Evolutionary conservation across 768 basidiomycete genomes (phyloP), one percentile per base, ranked within the genome.

Genomic region (Dacryopinax spathularia): DNA sequence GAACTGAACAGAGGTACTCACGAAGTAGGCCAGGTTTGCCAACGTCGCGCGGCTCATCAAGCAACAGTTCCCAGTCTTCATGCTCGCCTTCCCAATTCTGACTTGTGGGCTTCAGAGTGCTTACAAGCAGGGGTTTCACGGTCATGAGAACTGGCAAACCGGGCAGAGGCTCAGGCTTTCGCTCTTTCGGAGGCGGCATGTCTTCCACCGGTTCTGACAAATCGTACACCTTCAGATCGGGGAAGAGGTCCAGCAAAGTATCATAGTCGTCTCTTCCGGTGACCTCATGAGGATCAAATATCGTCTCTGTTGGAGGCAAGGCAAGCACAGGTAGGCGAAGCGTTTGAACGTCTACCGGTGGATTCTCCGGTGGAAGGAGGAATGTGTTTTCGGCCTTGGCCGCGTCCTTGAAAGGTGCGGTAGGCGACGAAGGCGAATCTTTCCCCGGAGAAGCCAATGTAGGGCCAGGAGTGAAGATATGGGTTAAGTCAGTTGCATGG

Each of bases 51-150:
- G 63, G 59, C 25, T 67, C 63, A n/a, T 65, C 68, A 48, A 62
- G 66, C 12, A 63, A 71, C 25, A 73, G 71, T 20, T 66, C 87
- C 34, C 86, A 76, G 65, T 82, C 78, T 29, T 80, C 69, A 84
- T 87, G 89, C 37, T 75, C 75, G 0, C 81, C 87, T 56, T 83
- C 77, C 65, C 80, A 82, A 78, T 84, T 86, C 66, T 85, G 85
- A 69, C 80, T 85, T 4, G 88, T 82, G 5, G 95, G 96, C 66
- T 91, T 81, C 34, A 98, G 75, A 48, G 92, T 82, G 10, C 91
- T 86, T 34, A 97, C 78, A 29, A 99, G 80, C 1, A 91, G 87
- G 1, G 92, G 91, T 71, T 88, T 89, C 34, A 79, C 76, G 62
- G 83, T 78, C 86, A 96, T 89, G 72, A 95, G 86, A 64, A 56